Percentiles rank a stretch among this genome's conserved stretches.
Conservation (phyloP, 2,329 filamentous ascomycete genomes). For the Balansia obtecta region DNA sequence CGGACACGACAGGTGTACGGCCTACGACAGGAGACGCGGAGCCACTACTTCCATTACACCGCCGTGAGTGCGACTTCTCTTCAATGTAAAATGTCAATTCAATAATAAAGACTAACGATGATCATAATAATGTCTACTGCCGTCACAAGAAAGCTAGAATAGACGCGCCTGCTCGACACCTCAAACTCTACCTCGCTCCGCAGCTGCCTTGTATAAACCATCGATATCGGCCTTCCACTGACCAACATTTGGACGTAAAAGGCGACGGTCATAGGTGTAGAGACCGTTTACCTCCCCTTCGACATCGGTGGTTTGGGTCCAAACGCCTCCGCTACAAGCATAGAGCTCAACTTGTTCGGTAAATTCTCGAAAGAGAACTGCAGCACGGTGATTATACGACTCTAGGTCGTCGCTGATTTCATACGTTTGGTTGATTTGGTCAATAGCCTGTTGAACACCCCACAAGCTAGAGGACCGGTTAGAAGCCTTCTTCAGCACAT, state of each 20-base stretch:
- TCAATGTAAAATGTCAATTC: too few species aligned
- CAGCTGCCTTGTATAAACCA: constrained; percentile 44
- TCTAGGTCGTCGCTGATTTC: constrained; percentile 47
- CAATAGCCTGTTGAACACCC: constrained; percentile 47
- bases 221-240: constrained; percentile 51
- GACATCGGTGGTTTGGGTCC: constrained; percentile 64
- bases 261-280: constrained; percentile 53
- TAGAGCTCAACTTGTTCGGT: constrained; percentile 47
- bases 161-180: neutral
- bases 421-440: constrained; percentile 53
- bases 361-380: constrained; percentile 47
- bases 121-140: too few species aligned
- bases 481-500: neutral
- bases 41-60: too few species aligned
- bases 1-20: too few species aligned
- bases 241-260: constrained; percentile 40
- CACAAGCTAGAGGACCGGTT: constrained; percentile 35
- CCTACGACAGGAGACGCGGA: too few species aligned
- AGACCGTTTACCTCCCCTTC: constrained; percentile 65
- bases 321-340: constrained; percentile 55
- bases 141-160: neutral
- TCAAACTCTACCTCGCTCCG: constrained; percentile 8
- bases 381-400: constrained; percentile 54
- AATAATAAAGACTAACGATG: too few species aligned
- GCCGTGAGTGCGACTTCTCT: too few species aligned